Evolutionary conservation across 441 rosid genomes (phyloP).

Genomic region (Euphorbia corollata): DNA sequence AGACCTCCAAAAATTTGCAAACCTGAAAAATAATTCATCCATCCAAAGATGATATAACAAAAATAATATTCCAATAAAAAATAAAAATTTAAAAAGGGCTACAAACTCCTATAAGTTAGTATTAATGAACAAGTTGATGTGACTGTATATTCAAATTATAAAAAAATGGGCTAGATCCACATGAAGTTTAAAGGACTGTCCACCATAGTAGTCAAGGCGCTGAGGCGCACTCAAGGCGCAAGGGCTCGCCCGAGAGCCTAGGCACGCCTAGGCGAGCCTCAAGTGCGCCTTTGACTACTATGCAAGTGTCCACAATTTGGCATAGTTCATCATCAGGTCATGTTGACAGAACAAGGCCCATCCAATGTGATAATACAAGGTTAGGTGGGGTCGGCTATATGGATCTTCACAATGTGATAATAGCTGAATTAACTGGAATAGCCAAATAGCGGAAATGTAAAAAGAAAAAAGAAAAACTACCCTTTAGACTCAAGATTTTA

Average conservation of each 20-base stretch:
- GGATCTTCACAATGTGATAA: too few species aligned
- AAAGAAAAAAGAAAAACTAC: too few species aligned
- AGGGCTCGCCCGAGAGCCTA: too few species aligned
- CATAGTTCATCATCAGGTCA: conserved; percentile 7
- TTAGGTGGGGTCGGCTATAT: too few species aligned
- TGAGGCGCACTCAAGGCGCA: too few species aligned
- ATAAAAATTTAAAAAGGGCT: not conserved
- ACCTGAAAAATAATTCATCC: conserved; percentile 47
- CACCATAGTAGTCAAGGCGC: too few species aligned
- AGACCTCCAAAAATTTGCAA: conserved; percentile 98
- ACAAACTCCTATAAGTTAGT: not conserved
- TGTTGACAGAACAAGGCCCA: not conserved
- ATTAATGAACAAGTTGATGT: not conserved
- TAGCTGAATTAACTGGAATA: too few species aligned
- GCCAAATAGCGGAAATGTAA: too few species aligned
- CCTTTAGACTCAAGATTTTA: too few species aligned
- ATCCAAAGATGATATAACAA: conserved; percentile 24
- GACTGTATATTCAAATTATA: not conserved
- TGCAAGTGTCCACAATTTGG: not conserved
- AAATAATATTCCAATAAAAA: not conserved
- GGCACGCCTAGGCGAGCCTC: too few species aligned
- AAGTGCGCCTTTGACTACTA: too few species aligned
- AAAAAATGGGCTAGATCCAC: not conserved
- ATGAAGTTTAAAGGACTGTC: not conserved
- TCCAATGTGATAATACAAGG: too few species aligned